Percentiles rank a stretch among this genome's conserved stretches.
Evolutionary conservation across 2,329 filamentous ascomycete genomes (phyloP).

Genomic region (Pseudogymnoascus sp.): DNA sequence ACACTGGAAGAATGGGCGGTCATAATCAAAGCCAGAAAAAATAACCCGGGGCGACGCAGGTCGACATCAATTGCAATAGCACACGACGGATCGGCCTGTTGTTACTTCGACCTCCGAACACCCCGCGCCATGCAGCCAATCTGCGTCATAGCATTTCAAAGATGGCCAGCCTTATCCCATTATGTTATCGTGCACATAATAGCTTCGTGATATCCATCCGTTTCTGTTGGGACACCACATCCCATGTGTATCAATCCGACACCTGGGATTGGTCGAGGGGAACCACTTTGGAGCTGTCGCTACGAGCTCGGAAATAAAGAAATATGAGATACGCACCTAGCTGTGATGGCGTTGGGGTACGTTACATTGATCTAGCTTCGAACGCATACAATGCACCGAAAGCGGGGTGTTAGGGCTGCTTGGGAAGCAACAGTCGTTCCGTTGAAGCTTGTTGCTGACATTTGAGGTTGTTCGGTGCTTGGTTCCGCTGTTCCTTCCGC

Average conservation of each 20-base stretch:
- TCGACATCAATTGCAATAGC: not conserved
- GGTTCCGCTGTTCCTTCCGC: not conserved
- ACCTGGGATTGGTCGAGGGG: not conserved
- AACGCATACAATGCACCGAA: not conserved
- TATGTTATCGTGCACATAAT: not conserved
- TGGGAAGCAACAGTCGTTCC: not conserved
- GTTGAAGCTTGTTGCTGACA: not conserved
- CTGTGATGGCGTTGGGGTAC: not conserved
- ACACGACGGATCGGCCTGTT: not conserved
- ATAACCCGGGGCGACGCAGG: not conserved
- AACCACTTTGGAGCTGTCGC: not conserved
- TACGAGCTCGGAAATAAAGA: not conserved
- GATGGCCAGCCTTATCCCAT: not conserved
- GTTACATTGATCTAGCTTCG: not conserved
- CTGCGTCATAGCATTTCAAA: not conserved
- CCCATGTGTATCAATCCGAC: slow-evolving; percentile 5
- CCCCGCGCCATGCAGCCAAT: not conserved
- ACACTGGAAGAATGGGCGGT: not conserved
- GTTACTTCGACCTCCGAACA: not conserved
- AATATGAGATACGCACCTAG: not conserved
- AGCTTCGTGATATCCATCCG: not conserved
- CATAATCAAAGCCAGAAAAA: not conserved
- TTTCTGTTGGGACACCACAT: not conserved
- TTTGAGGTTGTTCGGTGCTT: not conserved
- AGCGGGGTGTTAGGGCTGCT: not conserved